These are phyloP conservation scores for Vaccinium macrocarpon DNA, from an alignment of 148 eudicot genomes.

Conservation along the genomic window DNA sequence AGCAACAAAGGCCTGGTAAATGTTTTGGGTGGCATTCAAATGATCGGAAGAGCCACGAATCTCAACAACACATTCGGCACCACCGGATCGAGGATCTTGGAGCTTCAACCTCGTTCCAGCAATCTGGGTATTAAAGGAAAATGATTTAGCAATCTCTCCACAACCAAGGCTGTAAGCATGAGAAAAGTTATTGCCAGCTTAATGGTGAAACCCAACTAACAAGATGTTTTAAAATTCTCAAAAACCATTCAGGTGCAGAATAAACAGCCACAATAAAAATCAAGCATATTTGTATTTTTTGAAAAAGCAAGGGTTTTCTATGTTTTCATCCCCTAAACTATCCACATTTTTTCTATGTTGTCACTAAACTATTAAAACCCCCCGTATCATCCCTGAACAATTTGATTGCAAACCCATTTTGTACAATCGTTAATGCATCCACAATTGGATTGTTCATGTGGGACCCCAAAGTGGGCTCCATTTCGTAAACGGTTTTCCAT, in stretches of 20 bases:
- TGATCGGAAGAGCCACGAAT: constrained; percentile 38
- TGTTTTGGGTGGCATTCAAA: constrained; percentile 27
- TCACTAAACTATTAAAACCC: too few species aligned
- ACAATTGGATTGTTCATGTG: too few species aligned
- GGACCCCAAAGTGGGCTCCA: too few species aligned
- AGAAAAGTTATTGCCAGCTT: neutral
- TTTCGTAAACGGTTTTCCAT: too few species aligned
- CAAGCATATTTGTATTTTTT: neutral
- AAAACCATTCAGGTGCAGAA: neutral
- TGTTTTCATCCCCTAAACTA: too few species aligned
- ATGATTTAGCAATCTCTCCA: neutral
- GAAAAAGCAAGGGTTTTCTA: too few species aligned
- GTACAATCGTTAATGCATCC: too few species aligned
- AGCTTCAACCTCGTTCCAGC: constrained; percentile 38
- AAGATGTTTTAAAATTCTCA: neutral
- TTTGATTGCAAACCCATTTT: too few species aligned
- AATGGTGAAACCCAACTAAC: neutral
- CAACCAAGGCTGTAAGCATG: neutral
- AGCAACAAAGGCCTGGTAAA: constrained; percentile 18
- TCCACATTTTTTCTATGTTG: too few species aligned
- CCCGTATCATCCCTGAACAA: too few species aligned
- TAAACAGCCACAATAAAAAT: neutral
- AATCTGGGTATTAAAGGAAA: constrained; percentile 34
- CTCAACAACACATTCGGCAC: constrained; percentile 31
- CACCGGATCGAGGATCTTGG: constrained; percentile 36